Evolutionary conservation across 768 basidiomycete genomes (phyloP).

Genomic region (Serendipita sp.): DNA sequence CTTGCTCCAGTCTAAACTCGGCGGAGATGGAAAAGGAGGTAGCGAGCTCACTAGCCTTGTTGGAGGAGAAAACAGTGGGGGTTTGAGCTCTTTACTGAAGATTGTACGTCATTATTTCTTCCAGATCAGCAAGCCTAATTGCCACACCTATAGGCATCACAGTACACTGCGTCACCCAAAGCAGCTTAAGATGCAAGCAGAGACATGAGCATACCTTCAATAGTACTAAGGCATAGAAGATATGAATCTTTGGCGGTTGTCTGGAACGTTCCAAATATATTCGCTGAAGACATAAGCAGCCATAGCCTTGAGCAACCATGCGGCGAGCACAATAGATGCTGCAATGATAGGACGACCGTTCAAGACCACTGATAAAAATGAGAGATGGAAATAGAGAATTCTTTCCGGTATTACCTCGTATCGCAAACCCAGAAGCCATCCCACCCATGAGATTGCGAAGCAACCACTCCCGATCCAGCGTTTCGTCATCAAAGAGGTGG

Average conservation of each 20-base stretch:
- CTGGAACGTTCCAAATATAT: neutral
- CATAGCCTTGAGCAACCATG: neutral
- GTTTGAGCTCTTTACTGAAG: constrained; percentile 41
- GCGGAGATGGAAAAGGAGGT: constrained; percentile 16
- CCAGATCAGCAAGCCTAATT: neutral
- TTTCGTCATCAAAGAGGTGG: constrained; percentile 51
- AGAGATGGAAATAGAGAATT: neutral
- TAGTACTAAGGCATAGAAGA: neutral
- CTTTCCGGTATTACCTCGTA: constrained; percentile 40
- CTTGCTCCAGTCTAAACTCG: constrained; percentile 34
- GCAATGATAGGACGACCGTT: neutral
- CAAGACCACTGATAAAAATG: neutral
- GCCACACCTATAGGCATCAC: neutral
- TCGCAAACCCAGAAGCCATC: constrained; percentile 72
- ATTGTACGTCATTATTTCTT: constrained; percentile 30
- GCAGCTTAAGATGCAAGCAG: neutral
- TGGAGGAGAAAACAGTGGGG: constrained; percentile 56
- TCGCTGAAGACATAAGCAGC: neutral
- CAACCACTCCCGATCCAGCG: constrained; percentile 67
- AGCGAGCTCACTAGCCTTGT: constrained; percentile 12
- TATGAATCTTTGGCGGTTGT: neutral
- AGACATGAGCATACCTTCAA: too few species aligned
- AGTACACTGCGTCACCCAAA: neutral
- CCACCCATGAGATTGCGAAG: constrained; percentile 72
- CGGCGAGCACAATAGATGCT: neutral